Evolutionary conservation across 2,329 filamentous ascomycete species (phyloP), one percentile per base, ranked within the genome.

Genomic region (Botrytis deweyae): DNA sequence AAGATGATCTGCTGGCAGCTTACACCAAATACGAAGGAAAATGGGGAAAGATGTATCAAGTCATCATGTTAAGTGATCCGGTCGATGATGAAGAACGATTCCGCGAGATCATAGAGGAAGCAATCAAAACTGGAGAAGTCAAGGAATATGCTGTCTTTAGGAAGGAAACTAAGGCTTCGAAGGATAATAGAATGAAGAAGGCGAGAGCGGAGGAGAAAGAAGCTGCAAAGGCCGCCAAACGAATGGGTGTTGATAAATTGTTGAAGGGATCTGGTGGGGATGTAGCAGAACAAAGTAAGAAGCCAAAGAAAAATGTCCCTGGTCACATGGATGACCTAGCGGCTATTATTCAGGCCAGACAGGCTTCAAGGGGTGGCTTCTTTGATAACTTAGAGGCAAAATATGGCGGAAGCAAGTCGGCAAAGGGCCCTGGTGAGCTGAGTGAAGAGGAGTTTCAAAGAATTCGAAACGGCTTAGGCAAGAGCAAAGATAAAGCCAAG

Each of bases 51-150:
- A 84, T 99, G 1, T 98, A 97, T 82, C 89, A 94, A 80, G 85
- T 85, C 0, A 92, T 99, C 59, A 97, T 99, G 90, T 87, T 98
- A 63, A 97, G 93, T 78, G 88, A 95, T 80, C 90, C 94, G 16
- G 81, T 94, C 2, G 90, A 92, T 72, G 96, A 99, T 78, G 96
- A 99, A 78, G 91, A 92, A 72, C 87, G 96, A 14, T 98, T 97
- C 83, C 88, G 93, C 22, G 83, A 80, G 25, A 93, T 97, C 63
- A 94, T 99, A 72, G 89, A 97, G 80, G 86, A 89, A 52, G 96
- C 94, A 4, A 96, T 99, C 79, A 85, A 87, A 52, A 86, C 84
- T 6, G 89, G 89, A 1, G 89, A 93, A 55, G 91, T 97, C 0
- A 83, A 90, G 62, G 84, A 85, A 0, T 95, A 90, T 81, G 84